Evolutionary conservation across 169 alveolate genomes (phyloP).

Genomic region (Plasmodium knowlesi): DNA sequence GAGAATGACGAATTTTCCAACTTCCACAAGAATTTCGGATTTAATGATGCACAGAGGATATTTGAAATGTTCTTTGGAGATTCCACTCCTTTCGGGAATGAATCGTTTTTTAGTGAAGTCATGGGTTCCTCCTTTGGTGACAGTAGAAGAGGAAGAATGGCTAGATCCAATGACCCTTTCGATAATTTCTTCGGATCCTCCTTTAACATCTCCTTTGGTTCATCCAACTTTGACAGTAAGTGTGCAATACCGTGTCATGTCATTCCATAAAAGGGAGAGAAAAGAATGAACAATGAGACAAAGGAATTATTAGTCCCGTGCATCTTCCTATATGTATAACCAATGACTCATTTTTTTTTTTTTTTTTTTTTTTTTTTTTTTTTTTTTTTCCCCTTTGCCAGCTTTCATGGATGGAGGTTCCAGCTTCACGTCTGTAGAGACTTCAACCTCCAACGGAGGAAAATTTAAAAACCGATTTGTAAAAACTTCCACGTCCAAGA

Average conservation of each 20-base stretch:
- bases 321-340: neutral
- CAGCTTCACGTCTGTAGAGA: slow-evolving; percentile 47
- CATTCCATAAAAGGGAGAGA: neutral
- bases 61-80: slow-evolving; percentile 81
- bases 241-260: neutral
- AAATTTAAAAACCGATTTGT: slow-evolving; percentile 53
- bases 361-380: neutral
- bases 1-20: slow-evolving; percentile 65
- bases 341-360: neutral
- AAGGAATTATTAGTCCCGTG: neutral
- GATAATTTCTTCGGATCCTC: slow-evolving; percentile 67
- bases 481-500: slow-evolving; percentile 77
- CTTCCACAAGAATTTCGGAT: slow-evolving; percentile 75
- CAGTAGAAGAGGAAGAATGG: slow-evolving; percentile 59
- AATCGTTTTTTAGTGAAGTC: slow-evolving; percentile 66
- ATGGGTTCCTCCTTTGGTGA: slow-evolving; percentile 62
- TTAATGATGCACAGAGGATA: slow-evolving; percentile 78
- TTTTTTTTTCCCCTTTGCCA: neutral
- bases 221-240: slow-evolving; percentile 61
- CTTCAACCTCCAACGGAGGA: slow-evolving; percentile 69
- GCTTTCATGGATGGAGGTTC: slow-evolving; percentile 68
- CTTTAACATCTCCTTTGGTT: slow-evolving; percentile 55
- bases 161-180: slow-evolving; percentile 55
- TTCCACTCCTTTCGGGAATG: slow-evolving; percentile 59
- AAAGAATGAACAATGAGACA: neutral